Evolutionary conservation across 352 stramenopile species (phyloP), one percentile per base, ranked within the genome.

Genomic region (Phytophthora lateralis): DNA sequence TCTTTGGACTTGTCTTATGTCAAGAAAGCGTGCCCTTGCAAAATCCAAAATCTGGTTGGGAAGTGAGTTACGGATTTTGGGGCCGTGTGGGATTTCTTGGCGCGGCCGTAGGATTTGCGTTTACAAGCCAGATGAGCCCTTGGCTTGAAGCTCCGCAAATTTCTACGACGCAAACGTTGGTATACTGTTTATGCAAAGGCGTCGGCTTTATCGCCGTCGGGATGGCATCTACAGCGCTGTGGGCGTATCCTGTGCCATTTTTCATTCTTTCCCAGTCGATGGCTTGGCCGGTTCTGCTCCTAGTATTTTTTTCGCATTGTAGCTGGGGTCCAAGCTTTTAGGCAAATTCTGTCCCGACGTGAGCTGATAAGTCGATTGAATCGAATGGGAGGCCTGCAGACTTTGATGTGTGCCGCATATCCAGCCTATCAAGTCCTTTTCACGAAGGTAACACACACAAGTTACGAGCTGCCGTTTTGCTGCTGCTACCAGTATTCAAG

Each of bases 41-140:
- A 6, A 18, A 44, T 26, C 53, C 53, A 6, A 20, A 4, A 7
- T 29, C 37, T 29, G 47, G 56, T 10, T 64, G 56, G 46, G 24
- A 37, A 51, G 18, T 10, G 17, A 64, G 54, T 24, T 46, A 46
- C 11, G 46, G 46, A n/a, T 2, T 63, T 63, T 63, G 55, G 55
- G 4, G 57, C 10, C 30, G 46, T 5, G 46, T 57, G 17, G 55
- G 14, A 1, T 27, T 27, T 29, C 14, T 52, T 45, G 52, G 52
- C 27, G 24, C 34, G 15, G 52, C 29, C 3, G 20, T 37, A 2
- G 52, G 27, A 20, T 60, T 45, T 51, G 52, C 17, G 2, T 17
- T 3, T 14, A 18, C 39, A 20, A 45, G 11, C 15, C 45, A 56
- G 27, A 12, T 57, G 26, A 26, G 34, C 0, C 10, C 17, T 7